Evolutionary conservation across 768 basidiomycete genomes (phyloP).

Genomic region (Guyanaporus albipodus): DNA sequence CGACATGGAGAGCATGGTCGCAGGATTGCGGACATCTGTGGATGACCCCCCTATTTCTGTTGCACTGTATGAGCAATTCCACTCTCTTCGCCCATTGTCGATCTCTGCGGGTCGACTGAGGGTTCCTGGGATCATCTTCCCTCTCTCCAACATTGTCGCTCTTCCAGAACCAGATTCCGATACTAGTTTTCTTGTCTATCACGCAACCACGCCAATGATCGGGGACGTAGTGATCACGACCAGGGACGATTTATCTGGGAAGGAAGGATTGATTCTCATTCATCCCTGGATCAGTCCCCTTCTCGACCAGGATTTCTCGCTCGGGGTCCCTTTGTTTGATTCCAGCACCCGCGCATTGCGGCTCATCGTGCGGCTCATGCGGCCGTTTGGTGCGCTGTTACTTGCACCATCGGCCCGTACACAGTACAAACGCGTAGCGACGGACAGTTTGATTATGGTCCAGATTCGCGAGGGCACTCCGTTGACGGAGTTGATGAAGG

Average conservation of each 20-base stretch:
- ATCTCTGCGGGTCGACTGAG: not conserved
- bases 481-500: not conserved
- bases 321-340: not conserved
- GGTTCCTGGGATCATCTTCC: conserved; percentile 6
- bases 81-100: not conserved
- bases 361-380: not conserved
- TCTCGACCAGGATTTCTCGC: not conserved
- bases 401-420: not conserved
- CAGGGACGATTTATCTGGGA: not conserved
- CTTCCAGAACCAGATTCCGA: no score
- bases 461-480: no score
- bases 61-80: not conserved
- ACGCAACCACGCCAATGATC: not conserved
- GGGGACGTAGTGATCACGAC: conserved; percentile 7
- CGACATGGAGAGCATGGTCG: not conserved
- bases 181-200: not conserved
- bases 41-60: not conserved
- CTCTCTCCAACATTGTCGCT: not conserved
- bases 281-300: conserved; percentile 7
- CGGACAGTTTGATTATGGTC: not conserved
- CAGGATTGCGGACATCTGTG: not conserved
- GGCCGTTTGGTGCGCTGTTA: not conserved
- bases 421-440: not conserved
- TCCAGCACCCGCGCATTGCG: not conserved
- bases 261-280: conserved; percentile 1